Evolutionary conservation across 345 rosid species (phyloP).

Genomic region (Dipteronia sinensis): DNA sequence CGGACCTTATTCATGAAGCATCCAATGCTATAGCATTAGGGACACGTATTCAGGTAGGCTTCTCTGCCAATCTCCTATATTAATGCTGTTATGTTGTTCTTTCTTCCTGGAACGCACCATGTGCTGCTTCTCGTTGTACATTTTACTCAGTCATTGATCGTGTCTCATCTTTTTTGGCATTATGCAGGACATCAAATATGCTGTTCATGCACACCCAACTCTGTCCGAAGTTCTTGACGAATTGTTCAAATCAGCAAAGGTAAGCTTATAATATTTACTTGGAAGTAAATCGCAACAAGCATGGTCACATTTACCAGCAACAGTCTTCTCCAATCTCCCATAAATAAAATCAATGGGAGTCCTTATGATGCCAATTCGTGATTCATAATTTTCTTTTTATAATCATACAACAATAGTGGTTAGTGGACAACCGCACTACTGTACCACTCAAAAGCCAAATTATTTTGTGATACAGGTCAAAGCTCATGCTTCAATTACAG

Average conservation of each 20-base stretch:
- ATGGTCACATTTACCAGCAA: too few species aligned
- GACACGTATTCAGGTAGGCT: conserved; percentile 71
- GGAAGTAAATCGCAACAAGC: neutral
- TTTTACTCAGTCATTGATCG: neutral
- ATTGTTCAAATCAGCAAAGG: conserved; percentile 95
- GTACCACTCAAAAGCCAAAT: too few species aligned
- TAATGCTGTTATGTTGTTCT: neutral
- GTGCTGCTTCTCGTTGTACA: neutral
- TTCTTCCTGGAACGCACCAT: neutral
- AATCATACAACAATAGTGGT: neutral
- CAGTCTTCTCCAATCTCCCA: neutral
- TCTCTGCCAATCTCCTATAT: conserved; percentile 5
- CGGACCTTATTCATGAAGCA: conserved; percentile 99
- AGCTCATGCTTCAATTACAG: conserved; percentile 44
- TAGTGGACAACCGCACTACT: too few species aligned
- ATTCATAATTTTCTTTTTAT: neutral
- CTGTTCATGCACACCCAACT: conserved; percentile 99
- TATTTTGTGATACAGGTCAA: conserved; percentile 46
- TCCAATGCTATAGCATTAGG: conserved; percentile 96
- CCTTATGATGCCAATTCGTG: neutral
- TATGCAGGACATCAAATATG: conserved; percentile 82
- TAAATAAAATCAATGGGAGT: too few species aligned
- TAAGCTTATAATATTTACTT: conserved; percentile 29
- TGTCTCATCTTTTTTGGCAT: conserved; percentile 5
- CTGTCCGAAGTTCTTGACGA: conserved; percentile 97